Conservation (phyloP, 2,329 filamentous ascomycete genomes). For the Epicoccum nigrum region DNA sequence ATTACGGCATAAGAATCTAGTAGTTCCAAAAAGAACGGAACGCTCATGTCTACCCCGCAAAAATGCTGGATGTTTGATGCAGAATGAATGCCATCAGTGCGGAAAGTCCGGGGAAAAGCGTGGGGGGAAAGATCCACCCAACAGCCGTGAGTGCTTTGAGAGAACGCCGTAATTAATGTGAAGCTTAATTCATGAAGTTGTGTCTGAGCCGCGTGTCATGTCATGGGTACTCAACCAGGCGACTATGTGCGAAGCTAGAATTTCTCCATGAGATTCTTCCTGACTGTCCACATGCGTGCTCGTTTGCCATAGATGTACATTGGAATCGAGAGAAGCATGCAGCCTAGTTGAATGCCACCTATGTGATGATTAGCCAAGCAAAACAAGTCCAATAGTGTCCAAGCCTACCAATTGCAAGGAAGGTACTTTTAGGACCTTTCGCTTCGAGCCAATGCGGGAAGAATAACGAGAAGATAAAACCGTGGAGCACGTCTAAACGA, state of each 20-base stretch:
- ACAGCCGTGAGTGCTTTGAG: conserved; percentile 1
- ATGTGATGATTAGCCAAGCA: neutral
- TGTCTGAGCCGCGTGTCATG: conserved; percentile 2
- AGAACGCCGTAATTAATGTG: conserved; percentile 18
- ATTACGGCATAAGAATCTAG: conserved; percentile 7
- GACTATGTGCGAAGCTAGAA: conserved; percentile 50
- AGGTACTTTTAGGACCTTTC: conserved; percentile 79
- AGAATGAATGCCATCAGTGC: neutral
- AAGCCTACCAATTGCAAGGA: conserved; percentile 65
- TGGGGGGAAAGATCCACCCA: conserved; percentile 12
- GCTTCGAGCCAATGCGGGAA: conserved; percentile 69
- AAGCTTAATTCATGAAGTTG: conserved; percentile 14
- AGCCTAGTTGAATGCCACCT: conserved; percentile 81
- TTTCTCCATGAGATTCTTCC: conserved; percentile 85
- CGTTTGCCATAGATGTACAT: conserved; percentile 96
- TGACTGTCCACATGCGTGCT: conserved; percentile 90
- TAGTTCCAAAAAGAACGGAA: neutral
- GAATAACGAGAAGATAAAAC: conserved; percentile 86
- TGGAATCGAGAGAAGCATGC: conserved; percentile 77
- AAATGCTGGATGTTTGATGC: conserved; percentile 1
- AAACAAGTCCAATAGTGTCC: neutral
- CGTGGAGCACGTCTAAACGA: conserved; percentile 75
- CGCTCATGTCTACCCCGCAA: conserved; percentile 8
- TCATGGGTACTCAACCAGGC: neutral
- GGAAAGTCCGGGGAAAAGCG: conserved; percentile 10